Evolutionary conservation across 2,329 filamentous ascomycete genomes (phyloP).

Genomic region (Metarhizium sp.): DNA sequence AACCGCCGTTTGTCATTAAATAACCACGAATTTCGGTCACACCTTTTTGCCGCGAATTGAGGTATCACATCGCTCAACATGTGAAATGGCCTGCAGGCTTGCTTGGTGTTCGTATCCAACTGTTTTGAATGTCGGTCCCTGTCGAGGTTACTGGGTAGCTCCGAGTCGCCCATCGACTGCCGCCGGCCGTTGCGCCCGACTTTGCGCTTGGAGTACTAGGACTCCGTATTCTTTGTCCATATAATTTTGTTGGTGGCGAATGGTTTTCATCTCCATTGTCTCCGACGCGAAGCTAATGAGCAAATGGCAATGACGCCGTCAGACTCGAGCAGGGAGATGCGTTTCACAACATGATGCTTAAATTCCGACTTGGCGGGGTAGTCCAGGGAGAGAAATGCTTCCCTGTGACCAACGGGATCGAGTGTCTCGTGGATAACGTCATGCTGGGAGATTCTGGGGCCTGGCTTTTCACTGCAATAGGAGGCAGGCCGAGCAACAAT

Average conservation of each 20-base stretch:
- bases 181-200: too few relatives aligned
- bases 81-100: neutral
- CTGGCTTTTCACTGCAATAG: too few relatives aligned
- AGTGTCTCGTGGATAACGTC: too few relatives aligned
- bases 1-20: conserved; percentile 5
- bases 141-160: neutral
- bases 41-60: neutral
- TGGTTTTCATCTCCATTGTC: neutral
- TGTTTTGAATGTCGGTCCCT: neutral
- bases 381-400: neutral
- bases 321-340: neutral
- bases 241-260: neutral
- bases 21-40: neutral
- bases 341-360: neutral
- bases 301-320: neutral
- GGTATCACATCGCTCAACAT: neutral
- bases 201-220: too few relatives aligned
- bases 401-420: too few relatives aligned
- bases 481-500: too few relatives aligned
- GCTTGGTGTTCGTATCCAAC: neutral
- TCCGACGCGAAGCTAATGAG: neutral
- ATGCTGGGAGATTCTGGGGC: too few relatives aligned
- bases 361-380: neutral
- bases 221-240: too few relatives aligned
- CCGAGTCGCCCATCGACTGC: too few relatives aligned